These are phyloP conservation scores for Xylaria sp. DNA, from an alignment of 2,329 filamentous ascomycete genomes.

Conservation along the genomic window DNA sequence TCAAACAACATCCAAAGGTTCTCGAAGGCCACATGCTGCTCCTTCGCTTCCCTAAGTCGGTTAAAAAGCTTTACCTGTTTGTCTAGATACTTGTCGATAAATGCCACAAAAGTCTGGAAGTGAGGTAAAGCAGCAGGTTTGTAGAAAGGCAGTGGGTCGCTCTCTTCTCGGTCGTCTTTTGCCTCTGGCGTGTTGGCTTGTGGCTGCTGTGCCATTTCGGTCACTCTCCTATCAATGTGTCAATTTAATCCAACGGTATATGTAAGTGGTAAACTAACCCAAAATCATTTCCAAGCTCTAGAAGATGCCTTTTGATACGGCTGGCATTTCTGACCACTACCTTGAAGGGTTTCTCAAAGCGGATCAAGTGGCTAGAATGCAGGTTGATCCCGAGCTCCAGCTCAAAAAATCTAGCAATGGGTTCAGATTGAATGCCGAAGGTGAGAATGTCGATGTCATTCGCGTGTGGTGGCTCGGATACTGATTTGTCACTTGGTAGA, in stretches of 20 bases:
- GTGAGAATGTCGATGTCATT: not conserved
- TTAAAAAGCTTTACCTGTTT: not conserved
- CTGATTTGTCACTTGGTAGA: not conserved
- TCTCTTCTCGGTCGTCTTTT: not conserved
- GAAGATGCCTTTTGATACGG: not conserved
- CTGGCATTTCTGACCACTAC: not conserved
- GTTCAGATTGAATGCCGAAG: not conserved
- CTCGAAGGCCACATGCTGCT: not conserved
- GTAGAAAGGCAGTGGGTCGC: not conserved
- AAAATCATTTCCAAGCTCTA: not conserved
- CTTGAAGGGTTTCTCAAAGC: not conserved
- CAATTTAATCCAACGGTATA: not conserved
- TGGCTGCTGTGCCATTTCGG: not conserved
- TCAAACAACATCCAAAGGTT: slow-evolving; percentile 4
- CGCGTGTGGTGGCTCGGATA: not conserved
- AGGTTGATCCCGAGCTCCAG: not conserved
- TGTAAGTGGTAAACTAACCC: not conserved
- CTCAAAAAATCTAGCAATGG: not conserved
- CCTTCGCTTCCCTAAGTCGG: not conserved
- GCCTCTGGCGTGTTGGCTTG: not conserved
- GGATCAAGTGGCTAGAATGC: not conserved
- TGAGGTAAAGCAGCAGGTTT: not conserved
- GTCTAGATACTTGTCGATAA: not conserved
- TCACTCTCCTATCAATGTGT: not conserved
- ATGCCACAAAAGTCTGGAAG: not conserved